Percentiles rank a stretch among this genome's conserved stretches.
Conservation (phyloP, 257 asterid species). For the Primulina tabacum region DNA sequence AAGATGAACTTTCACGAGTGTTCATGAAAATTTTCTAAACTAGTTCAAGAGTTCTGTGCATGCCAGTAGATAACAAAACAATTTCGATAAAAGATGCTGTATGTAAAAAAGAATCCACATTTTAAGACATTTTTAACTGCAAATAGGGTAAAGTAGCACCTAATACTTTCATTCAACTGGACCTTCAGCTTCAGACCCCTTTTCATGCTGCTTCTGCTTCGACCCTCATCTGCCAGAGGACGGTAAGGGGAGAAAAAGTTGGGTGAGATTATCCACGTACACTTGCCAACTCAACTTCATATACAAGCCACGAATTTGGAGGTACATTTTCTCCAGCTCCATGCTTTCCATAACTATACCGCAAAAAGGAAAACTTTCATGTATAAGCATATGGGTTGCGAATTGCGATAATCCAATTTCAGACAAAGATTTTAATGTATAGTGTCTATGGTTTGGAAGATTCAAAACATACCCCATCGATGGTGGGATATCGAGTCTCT, state of each 20-base stretch:
- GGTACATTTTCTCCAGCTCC: slow-evolving; percentile 39
- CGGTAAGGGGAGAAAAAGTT: background rate
- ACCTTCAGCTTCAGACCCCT: background rate
- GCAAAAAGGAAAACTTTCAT: background rate
- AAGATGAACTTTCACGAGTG: no score
- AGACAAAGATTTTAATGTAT: background rate
- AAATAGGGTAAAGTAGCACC: background rate
- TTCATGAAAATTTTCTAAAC: no score
- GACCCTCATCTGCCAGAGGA: background rate
- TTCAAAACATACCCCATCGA: slow-evolving; percentile 45
- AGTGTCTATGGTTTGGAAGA: background rate
- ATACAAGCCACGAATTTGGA: slow-evolving; percentile 56
- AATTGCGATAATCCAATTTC: no score
- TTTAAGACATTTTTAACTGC: background rate
- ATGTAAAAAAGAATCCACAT: no score
- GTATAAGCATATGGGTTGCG: background rate
- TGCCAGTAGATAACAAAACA: no score
- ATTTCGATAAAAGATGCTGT: no score
- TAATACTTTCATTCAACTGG: background rate
- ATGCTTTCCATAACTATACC: slow-evolving; percentile 39
- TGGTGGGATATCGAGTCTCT: slow-evolving; percentile 64
- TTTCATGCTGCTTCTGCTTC: background rate
- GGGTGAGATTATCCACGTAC: slow-evolving; percentile 23
- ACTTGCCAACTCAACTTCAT: slow-evolving; percentile 41
- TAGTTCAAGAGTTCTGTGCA: no score